Base-by-base conservation (phyloP, 345 rosid species). In the Theobroma cacao region DNA sequence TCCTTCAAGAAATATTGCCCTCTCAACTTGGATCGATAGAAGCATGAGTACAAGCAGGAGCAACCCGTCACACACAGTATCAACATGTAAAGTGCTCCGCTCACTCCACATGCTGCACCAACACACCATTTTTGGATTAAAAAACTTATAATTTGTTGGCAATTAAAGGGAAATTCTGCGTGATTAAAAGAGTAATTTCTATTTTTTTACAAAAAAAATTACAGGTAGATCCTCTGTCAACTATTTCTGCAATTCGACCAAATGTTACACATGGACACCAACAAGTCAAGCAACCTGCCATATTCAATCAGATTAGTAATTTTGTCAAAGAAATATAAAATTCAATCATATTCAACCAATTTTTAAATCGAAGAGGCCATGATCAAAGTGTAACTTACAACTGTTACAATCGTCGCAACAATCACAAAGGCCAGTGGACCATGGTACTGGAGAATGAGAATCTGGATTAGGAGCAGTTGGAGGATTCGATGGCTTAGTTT, bases 231-330 rank as follows among this genome's bases (percentile, higher is more conserved):
- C 94, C 93, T 78, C 81, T 82, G 70, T 91, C 93, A 18, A 85
- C 88, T n/a, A 90, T 87, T 83, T 91, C 93, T 45, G 91, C 93
- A 61, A 89, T 85, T 71, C 86, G 84, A 73, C 95, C 92, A 17
- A 92, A 90, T 5, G 91, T 58, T 53, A 93, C 18, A 61, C 98
- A 89, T 1, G 98, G 93, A 55, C 98, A 92, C 85, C 89, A 90
- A 30, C 83, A 91, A 5, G 94, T 89, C 26, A 90, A 47, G 81
- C 91, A 93, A 74, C 91, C 91, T 85, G 79, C 75, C 74, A 12
- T 13, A 15, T n/a, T n/a, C n/a, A n/a, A n/a, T n/a, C n/a, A n/a
- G n/a, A n/a, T n/a, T n/a, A n/a, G n/a, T n/a, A n/a, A n/a, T n/a
- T n/a, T n/a, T n/a, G n/a, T n/a, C n/a, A n/a, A n/a, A n/a, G n/a